Conservation (phyloP, 2,329 filamentous ascomycete genomes). For the Venturia asperata region DNA sequence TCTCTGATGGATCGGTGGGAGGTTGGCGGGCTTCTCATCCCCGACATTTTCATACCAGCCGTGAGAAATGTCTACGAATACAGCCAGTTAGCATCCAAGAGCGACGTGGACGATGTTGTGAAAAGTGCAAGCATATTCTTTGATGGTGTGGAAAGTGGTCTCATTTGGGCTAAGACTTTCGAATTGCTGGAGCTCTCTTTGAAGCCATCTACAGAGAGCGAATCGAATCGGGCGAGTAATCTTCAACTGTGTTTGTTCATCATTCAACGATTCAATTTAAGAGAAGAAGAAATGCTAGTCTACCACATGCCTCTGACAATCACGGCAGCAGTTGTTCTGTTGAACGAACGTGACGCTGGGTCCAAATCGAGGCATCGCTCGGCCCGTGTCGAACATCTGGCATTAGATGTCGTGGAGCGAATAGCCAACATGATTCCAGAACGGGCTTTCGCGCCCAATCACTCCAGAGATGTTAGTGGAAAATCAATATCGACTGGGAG, state of each 20-base stretch:
- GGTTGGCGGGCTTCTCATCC: slow-evolving; percentile 82
- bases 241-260: slow-evolving; percentile 75
- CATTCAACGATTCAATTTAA: slow-evolving; percentile 79
- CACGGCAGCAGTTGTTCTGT: slow-evolving; percentile 52
- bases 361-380: not conserved
- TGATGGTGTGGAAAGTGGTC: slow-evolving; percentile 86
- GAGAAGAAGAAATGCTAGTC: slow-evolving; percentile 91
- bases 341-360: slow-evolving; percentile 27
- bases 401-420: slow-evolving; percentile 33
- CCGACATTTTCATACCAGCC: slow-evolving; percentile 79
- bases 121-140: slow-evolving; percentile 94
- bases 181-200: slow-evolving; percentile 51
- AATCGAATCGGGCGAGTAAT: slow-evolving; percentile 49
- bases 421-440: slow-evolving; percentile 33
- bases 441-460: slow-evolving; percentile 18
- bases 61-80: slow-evolving; percentile 74
- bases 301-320: slow-evolving; percentile 73
- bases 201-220: slow-evolving; percentile 43
- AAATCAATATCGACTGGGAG: not conserved
- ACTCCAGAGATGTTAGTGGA: not conserved
- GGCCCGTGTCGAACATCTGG: slow-evolving; percentile 20
- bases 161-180: slow-evolving; percentile 83
- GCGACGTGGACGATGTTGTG: slow-evolving; percentile 76
- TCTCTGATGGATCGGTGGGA: slow-evolving; percentile 99
- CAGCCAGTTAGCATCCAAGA: slow-evolving; percentile 57